Base-by-base conservation (phyloP, 192 early-diverging fungal genomes). In the Gigaspora rosea region DNA sequence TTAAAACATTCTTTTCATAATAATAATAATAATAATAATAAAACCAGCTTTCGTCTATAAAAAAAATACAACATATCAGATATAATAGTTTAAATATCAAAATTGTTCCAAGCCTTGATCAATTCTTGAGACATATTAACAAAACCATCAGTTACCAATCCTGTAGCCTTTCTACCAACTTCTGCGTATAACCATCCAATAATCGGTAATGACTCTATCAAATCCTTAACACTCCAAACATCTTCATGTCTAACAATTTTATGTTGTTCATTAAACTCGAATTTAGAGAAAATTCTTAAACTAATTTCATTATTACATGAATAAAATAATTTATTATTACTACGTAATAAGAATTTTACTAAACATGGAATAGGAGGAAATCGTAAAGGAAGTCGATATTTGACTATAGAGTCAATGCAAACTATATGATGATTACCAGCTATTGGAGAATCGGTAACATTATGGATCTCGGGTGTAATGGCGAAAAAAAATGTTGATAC, bases 171-270 rank as follows among this genome's bases (percentile, higher is more conserved):
- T 13, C 75, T 65, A 35, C 15, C 49, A 57, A 65, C 15, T 47
- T 76, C 63, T n/a, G 63, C 63, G 67, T 76, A 76, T n/a, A 76
- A 8, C 75, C 75, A 76, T 5, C 75, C 75, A 67, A 76, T 32
- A 18, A 76, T 46, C 3, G 75, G 75, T 76, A 76, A 54, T 47
- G 22, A 64, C 49, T 76, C 51, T 10, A 76, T 10, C 13, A 76
- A 57, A 76, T 76, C 75, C 6, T 65, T 67, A 22, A 76, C 12
- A 57, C 75, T 76, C 75, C 75, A 76, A 10, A 76, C 18, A 67
- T 76, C 75, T 35, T 76, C 75, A 67, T 67, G 64, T 67, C 51
- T 65, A n/a, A 76, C 63, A 76, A 76, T 76, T n/a, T 76, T 76
- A 4, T 41, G 36, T 49, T 76, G 51, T 46, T 76, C 75, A 56